Evolutionary conservation across 176 grass and related monocot genomes (phyloP).

Genomic region (Thalia dealbata): DNA sequence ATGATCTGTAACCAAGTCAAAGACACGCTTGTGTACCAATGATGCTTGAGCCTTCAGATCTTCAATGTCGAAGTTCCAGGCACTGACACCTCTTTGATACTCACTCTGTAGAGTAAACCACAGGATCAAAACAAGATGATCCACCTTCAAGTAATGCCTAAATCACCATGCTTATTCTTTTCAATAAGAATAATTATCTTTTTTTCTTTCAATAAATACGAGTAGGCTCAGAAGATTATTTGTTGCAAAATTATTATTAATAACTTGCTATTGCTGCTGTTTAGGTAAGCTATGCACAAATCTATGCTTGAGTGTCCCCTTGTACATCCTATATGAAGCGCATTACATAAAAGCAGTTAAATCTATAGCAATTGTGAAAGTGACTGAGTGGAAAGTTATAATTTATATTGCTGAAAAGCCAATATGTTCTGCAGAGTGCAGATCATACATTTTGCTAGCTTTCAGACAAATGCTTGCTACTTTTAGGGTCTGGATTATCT

Average conservation of each 20-base stretch:
- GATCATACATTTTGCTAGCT: neutral
- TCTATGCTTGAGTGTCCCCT: neutral
- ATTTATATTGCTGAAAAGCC: neutral
- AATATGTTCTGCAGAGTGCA: neutral
- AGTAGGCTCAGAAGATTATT: neutral
- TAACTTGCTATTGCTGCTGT: neutral
- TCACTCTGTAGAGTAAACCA: conserved; percentile 57
- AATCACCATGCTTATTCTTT: neutral
- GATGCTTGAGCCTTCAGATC: conserved; percentile 98
- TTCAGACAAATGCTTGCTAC: neutral
- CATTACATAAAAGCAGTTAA: no score
- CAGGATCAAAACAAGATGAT: neutral
- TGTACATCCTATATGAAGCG: no score
- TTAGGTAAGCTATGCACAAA: neutral
- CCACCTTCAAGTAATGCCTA: neutral
- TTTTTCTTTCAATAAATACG: neutral
- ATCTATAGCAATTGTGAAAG: neutral
- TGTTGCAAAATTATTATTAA: neutral
- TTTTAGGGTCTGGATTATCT: neutral
- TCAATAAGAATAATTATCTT: neutral
- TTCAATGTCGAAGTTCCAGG: conserved; percentile 96
- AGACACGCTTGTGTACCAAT: conserved; percentile 37
- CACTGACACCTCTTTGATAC: conserved; percentile 96
- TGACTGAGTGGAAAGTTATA: neutral
- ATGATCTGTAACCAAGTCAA: conserved; percentile 20